A percentile compares a stretch with the other conserved stretches of the same genome.
Conservation (phyloP, 2,329 filamentous ascomycete species). For the Diaporthe sp. region DNA sequence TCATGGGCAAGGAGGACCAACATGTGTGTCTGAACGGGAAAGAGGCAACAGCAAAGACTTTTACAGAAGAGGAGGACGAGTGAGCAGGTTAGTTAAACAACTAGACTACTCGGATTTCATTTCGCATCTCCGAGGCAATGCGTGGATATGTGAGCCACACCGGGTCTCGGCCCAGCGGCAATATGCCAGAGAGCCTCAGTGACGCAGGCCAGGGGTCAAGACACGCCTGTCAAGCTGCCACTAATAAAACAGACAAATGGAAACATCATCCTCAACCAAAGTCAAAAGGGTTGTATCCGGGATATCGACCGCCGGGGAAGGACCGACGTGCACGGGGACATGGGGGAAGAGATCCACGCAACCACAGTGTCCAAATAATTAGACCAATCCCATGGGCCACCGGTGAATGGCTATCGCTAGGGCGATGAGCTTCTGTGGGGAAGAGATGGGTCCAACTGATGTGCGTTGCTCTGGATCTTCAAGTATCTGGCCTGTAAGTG, state of each 20-base stretch:
- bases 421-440: background rate
- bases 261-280: background rate
- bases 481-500: background rate
- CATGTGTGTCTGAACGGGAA: background rate
- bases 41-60: background rate
- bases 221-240: background rate
- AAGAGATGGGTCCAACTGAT: background rate
- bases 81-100: background rate
- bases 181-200: background rate
- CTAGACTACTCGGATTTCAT: background rate
- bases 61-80: background rate
- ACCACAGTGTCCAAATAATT: background rate
- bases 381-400: background rate
- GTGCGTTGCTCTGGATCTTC: background rate
- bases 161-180: conserved; percentile 3
- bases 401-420: background rate
- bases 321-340: conserved; percentile 1
- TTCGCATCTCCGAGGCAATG: background rate
- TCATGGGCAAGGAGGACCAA: background rate
- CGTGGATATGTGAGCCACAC: background rate
- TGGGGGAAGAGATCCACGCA: background rate
- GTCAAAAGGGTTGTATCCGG: background rate
- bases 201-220: background rate
- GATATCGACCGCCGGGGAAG: conserved; percentile 15
- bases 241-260: background rate